A percentile compares a stretch with the other conserved stretches of the same genome.
Conservation (phyloP, 768 basidiomycete species). For the Rubroboletus pulcherrimus region DNA sequence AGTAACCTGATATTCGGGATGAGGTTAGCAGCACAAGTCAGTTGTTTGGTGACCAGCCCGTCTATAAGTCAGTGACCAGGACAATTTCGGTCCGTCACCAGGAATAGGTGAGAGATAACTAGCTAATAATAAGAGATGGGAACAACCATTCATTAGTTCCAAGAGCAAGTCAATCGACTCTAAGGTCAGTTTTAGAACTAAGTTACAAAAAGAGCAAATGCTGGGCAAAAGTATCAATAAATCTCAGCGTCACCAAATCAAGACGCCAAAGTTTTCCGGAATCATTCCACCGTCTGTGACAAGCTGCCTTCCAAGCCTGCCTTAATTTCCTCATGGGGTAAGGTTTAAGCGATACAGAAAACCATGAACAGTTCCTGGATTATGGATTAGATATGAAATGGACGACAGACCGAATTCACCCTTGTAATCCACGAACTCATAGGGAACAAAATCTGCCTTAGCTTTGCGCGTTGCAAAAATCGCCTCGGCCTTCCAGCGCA, state of each 20-base stretch:
- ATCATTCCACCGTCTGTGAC: constrained; percentile 40
- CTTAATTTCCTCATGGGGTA: constrained; percentile 37
- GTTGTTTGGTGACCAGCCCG: no score
- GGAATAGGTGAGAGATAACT: background rate
- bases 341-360: constrained; percentile 48
- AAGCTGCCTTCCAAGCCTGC: constrained; percentile 43
- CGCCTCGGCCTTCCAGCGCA: constrained; percentile 29
- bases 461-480: constrained; percentile 30
- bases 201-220: background rate
- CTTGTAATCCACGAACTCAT: constrained; percentile 36
- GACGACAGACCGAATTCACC: constrained; percentile 17
- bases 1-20: background rate
- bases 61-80: background rate
- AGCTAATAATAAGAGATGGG: background rate
- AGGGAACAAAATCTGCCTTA: constrained; percentile 28
- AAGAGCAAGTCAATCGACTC: background rate
- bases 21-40: background rate
- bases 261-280: constrained; percentile 33
- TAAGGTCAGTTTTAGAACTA: background rate
- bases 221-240: background rate
- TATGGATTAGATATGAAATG: constrained; percentile 1
- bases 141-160: background rate
- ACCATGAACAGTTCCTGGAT: constrained; percentile 44
- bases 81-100: background rate
- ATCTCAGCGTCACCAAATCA: background rate